These are phyloP conservation scores for Talaromyces sp. DNA, from an alignment of 2,329 filamentous ascomycete species.

Conservation along the genomic window DNA sequence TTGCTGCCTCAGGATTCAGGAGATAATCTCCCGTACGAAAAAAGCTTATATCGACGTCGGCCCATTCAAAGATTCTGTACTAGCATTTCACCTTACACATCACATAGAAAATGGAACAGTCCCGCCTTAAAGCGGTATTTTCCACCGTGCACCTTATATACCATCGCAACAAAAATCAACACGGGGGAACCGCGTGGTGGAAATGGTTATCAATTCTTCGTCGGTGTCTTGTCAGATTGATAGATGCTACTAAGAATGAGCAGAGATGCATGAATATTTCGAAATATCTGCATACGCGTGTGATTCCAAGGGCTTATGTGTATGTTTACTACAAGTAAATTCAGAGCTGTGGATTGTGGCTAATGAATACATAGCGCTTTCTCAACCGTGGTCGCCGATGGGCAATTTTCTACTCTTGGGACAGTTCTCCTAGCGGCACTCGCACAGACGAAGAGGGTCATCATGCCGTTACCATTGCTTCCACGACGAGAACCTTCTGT, in stretches of 20 bases:
- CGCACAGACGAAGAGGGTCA: constrained; percentile 52
- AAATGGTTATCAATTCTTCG: constrained; percentile 68
- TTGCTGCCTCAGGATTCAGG: constrained; percentile 4
- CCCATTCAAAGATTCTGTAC: not conserved
- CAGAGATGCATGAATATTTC: constrained; percentile 35
- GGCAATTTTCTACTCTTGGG: constrained; percentile 69
- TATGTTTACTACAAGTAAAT: constrained; percentile 20
- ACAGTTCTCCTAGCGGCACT: constrained; percentile 64
- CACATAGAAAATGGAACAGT: constrained; percentile 26
- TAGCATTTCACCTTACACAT: not conserved
- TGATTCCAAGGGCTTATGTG: constrained; percentile 44
- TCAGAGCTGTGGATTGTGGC: not conserved
- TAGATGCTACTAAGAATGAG: constrained; percentile 43
- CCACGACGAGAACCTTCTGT: not conserved
- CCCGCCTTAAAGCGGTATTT: constrained; percentile 29
- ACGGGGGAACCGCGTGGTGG: constrained; percentile 80
- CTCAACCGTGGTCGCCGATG: constrained; percentile 66
- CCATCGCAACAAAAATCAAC: constrained; percentile 89
- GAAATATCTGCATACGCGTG: constrained; percentile 29
- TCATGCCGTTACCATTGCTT: not conserved
- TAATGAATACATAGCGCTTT: constrained; percentile 47
- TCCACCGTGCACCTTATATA: constrained; percentile 65
- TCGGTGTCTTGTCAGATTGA: constrained; percentile 59
- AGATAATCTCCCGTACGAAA: not conserved
- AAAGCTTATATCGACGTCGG: constrained; percentile 12